A percentile compares a stretch with the other conserved stretches of the same genome.
Evolutionary conservation across 1,284 basidiomycete genomes (phyloP).

Genomic region (Sanghuangporus sanghuang): DNA sequence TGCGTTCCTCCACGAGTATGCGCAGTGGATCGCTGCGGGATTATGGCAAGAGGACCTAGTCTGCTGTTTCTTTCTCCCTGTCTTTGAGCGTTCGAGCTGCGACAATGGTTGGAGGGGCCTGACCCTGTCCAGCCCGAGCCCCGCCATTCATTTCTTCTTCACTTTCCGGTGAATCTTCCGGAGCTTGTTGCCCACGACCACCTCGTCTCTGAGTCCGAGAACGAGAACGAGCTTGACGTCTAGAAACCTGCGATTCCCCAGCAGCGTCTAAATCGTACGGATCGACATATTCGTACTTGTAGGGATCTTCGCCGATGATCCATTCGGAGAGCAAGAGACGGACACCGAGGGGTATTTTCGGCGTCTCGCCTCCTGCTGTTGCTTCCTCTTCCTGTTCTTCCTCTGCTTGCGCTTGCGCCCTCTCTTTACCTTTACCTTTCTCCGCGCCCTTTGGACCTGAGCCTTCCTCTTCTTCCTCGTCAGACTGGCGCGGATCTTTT

Average conservation of each 20-base stretch:
- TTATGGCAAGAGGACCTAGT: slow-evolving; percentile 20
- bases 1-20: slow-evolving; percentile 26
- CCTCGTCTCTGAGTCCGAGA: not conserved
- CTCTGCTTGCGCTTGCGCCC: not conserved
- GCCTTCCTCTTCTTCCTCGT: slow-evolving; percentile 5
- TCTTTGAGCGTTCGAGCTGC: slow-evolving; percentile 12
- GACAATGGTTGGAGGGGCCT: slow-evolving; percentile 24
- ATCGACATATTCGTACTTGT: slow-evolving; percentile 47
- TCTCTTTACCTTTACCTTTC: not conserved
- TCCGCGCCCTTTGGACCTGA: not conserved
- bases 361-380: slow-evolving; percentile 21
- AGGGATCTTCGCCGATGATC: slow-evolving; percentile 49
- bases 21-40: slow-evolving; percentile 26
- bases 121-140: slow-evolving; percentile 18
- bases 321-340: slow-evolving; percentile 63
- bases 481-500: slow-evolving; percentile 16
- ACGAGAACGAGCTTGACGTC: not conserved
- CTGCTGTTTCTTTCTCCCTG: not conserved
- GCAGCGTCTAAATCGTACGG: slow-evolving; percentile 38
- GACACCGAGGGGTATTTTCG: slow-evolving; percentile 44
- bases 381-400: not conserved
- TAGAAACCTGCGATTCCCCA: slow-evolving; percentile 19
- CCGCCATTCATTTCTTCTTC: not conserved
- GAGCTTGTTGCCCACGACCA: not conserved
- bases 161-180: not conserved